Evolutionary conservation across 2,329 filamentous ascomycete genomes (phyloP), one percentile per base, ranked within the genome.

Genomic region (Rachicladosporium sp.): DNA sequence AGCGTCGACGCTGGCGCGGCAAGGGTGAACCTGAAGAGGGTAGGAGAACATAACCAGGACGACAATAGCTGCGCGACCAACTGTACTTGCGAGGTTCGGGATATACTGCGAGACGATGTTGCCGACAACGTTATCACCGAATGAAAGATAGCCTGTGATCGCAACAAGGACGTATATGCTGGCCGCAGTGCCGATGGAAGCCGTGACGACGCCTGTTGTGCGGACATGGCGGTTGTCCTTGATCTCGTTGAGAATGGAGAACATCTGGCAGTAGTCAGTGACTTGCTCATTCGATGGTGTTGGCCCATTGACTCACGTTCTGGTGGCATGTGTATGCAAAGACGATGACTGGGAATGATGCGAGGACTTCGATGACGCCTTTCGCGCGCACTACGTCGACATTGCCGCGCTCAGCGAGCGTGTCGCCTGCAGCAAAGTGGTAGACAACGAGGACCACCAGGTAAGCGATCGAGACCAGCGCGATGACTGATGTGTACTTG

Each of bases 311-410:
- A 56, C 76, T 49, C 65, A 91, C 85, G 59, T 98, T 98, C 56
- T 98, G 91, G 62, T 98, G 91, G 59, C 91, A 98, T 1, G 91
- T 98, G 60, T 96, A 98, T n/a, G 89, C 91, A 68, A 98, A 98
- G 2, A 98, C 85, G 41, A 96, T 88, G 38, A 98, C 87, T 0
- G 91, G 91, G 47, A 98, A 76, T 46, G 83, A 88, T 50, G 85
- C 86, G 38, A 98, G 69, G 5, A 82, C 79, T 29, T 82, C 74
- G 7, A 93, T 70, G 3, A 84, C 71, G 6, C 89, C 85, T 33
- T 78, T 80, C 80, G 86, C 94, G 45, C 75, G 67, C 46, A 95
- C 70, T 23, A 86, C 66, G 36, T 82, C 76, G 43, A 98, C 76
- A 7, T 80, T 74, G 9, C 84, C 81, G 38, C 85, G 76, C 38